Base-by-base conservation (phyloP, 768 basidiomycete genomes). In the Hemileccinum impolitum region DNA sequence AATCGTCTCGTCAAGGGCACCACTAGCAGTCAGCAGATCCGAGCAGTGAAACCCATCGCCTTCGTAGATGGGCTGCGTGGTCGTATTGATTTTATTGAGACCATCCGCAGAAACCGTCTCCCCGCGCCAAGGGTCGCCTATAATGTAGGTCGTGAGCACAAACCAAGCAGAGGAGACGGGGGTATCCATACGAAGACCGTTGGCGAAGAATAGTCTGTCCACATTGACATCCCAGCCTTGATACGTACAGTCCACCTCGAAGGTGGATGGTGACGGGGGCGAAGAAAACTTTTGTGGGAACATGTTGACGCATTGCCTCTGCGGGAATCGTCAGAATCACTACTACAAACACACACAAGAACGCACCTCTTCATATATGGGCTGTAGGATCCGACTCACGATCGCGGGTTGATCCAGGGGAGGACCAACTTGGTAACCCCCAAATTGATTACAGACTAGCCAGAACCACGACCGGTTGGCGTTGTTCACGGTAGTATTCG, bases 361-460 rank as follows among this genome's bases (percentile, higher is more conserved):
- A 38, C 51, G 25, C 9, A 70, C 69, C 57, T 70, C 64, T 0
- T 34, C 35, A 23, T 69, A 71, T 1, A 43, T 26, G 12, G 67
- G 68, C 15, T 65, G 56, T 25, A 72, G 13, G 28, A 72, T 63
- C 7, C 67, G 62, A 18, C 70, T 67, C 28, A 65, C 66, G 48
- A 71, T 58, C 19, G 63, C 52, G 13, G 75, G 71, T 39, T 67
- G 60, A 21, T 55, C 62, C 6, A 28, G 12, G 1, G 75, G 75
- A 3, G 75, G 72, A 28, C 73, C 67, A 6, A 63, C 69, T 51
- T 67, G 67, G 53, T 60, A 70, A 48, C 52, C 85, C 28, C 87
- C 87, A 1, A 88, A 74, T 67, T 88, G 77, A 56, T 84, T 86
- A 59, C 87, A 88, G 5, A 82, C 77, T 58, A 85, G 79, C 87